These are phyloP conservation scores for Isoetes taiwanensis DNA, from an alignment of 75 land plant species.

Conservation along the genomic window DNA sequence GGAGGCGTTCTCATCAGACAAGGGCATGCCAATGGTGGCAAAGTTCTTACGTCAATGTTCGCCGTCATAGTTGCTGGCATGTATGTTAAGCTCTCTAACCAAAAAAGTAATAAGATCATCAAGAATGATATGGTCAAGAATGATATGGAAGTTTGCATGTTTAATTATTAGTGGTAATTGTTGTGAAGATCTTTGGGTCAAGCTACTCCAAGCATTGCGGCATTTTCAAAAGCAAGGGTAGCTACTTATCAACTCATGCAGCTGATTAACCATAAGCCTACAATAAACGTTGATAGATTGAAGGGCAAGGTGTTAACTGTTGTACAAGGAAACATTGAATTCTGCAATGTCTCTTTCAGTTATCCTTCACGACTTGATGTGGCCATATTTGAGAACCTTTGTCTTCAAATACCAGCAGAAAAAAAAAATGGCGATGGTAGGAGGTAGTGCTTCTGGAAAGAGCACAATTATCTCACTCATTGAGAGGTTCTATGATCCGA, in stretches of 20 bases:
- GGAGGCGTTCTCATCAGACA: background rate
- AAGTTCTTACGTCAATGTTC: background rate
- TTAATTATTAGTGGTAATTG: too few relatives aligned
- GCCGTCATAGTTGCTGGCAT: background rate
- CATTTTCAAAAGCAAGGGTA: slow-evolving; percentile 67
- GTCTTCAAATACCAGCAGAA: background rate
- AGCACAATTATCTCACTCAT: slow-evolving; percentile 1
- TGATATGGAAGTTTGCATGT: too few relatives aligned
- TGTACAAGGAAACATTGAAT: background rate
- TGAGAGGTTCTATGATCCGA: background rate
- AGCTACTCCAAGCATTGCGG: slow-evolving; percentile 58
- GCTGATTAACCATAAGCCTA: slow-evolving; percentile 59
- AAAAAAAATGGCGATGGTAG: background rate
- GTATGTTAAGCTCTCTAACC: too few relatives aligned
- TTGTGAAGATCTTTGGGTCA: slow-evolving; percentile 76
- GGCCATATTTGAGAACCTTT: background rate
- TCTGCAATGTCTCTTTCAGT: background rate
- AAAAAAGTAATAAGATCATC: too few relatives aligned
- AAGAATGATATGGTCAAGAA: too few relatives aligned
- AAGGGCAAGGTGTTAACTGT: background rate
- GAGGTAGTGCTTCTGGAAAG: slow-evolving; percentile 4
- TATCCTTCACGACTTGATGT: background rate
- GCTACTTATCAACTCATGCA: slow-evolving; percentile 66
- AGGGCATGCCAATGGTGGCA: background rate
- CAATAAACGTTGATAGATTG: slow-evolving; percentile 31